Evolutionary conservation across 805 yeast genomes (phyloP).

Genomic region (Nakazawaea laoshanensis): DNA sequence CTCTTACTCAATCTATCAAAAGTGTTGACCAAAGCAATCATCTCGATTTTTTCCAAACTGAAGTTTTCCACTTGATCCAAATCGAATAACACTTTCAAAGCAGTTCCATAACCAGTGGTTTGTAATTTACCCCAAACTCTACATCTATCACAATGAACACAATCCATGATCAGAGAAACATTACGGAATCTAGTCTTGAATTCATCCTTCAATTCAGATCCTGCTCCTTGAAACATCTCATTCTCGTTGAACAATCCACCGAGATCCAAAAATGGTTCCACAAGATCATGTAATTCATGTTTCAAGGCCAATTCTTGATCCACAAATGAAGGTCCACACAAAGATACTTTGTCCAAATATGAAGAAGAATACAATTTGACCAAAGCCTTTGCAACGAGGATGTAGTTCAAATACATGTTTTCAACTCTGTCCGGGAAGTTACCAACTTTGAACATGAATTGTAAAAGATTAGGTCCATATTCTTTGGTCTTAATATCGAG

Average conservation of each 20-base stretch:
- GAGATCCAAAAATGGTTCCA: constrained; percentile 19
- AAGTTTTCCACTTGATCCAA: constrained; percentile 42
- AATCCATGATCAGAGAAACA: constrained; percentile 90
- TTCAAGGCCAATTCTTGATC: constrained; percentile 20
- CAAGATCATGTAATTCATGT: constrained; percentile 22
- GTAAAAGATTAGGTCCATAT: constrained; percentile 76
- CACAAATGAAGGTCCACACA: constrained; percentile 18
- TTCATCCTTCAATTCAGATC: constrained; percentile 64
- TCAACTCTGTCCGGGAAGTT: constrained; percentile 80
- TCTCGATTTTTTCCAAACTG: constrained; percentile 61
- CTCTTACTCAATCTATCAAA: constrained; percentile 89
- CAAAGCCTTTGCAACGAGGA: constrained; percentile 74
- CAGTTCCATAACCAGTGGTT: constrained; percentile 96
- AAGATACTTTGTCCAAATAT: constrained; percentile 18
- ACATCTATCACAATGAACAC: constrained; percentile 98
- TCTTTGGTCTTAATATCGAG: constrained; percentile 59
- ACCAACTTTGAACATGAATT: constrained; percentile 88
- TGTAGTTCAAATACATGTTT: constrained; percentile 88
- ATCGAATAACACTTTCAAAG: constrained; percentile 84
- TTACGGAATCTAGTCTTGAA: constrained; percentile 81
- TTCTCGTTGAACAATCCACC: constrained; percentile 35
- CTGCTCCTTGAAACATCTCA: constrained; percentile 35
- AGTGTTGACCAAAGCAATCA: constrained; percentile 86
- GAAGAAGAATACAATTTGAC: constrained; percentile 38
- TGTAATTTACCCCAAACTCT: constrained; percentile 97